Evolutionary conservation across 805 yeast genomes (phyloP), one percentile per base, ranked within the genome.

Genomic region (Blastobotrys mokoenaii): DNA sequence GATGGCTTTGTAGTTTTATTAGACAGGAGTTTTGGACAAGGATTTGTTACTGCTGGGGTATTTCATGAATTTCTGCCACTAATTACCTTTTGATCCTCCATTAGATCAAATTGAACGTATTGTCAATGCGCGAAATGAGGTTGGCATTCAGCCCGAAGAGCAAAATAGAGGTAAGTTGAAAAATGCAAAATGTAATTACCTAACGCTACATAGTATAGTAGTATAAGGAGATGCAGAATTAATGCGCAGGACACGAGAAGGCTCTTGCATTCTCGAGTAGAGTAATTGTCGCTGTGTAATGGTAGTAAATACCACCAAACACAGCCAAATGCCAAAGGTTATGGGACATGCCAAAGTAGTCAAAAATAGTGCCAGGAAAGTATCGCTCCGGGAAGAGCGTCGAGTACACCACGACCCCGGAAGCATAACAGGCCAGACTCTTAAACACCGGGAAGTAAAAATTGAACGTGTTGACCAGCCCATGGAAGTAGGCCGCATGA

Each of bases 291-390:
- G 94, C 90, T 46, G 71, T 70, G 64, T 89, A 93, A 63, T 90
- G 97, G 29, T 94, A 95, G 36, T 84, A 63, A n/a, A 87, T 79
- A 2, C 98, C 98, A 20, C 84, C 71, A 14, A 93, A 74, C 27
- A 93, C 98, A 59, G 84, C 86, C 10, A 87, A 61, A 65, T 90
- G 98, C 98, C 98, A 90, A 27, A 90, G 69, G 57, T 88, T 89
- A 63, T 90, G 98, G 32, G 96, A 85, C 96, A 88, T 90, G 83
- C 90, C 70, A 46, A 67, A 53, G 52, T 63, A 64, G 52, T 67
- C 69, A 49, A 67, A 60, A 36, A 64, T 45, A 17, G 52, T 44
- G 7, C 67, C 67, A 5, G 64, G 65, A 38, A 53, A 58, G 53
- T 85, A 85, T 53, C 93, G 75, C 66, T 90, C 98, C 1, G 97